These are phyloP conservation scores for Camellia lanceoleosa DNA, from an alignment of 148 eudicot species.

Conservation along the genomic window DNA sequence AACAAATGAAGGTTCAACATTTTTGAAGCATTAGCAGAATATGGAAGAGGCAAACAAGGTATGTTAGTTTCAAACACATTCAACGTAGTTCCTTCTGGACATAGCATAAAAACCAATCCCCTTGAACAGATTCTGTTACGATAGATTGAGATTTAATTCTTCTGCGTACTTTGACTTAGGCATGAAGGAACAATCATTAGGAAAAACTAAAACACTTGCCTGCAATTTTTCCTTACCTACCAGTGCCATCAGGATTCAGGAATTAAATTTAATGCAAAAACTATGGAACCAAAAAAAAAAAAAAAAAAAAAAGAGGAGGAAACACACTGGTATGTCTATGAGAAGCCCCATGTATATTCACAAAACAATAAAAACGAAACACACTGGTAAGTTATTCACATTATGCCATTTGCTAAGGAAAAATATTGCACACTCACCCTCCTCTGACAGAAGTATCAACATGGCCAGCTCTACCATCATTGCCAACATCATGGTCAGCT, in stretches of 20 bases:
- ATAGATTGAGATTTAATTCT: background rate
- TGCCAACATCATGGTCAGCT: conserved; percentile 53
- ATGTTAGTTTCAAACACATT: background rate
- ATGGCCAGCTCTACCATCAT: conserved; percentile 31
- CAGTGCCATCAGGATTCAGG: background rate
- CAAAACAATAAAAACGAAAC: background rate
- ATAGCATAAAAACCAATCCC: background rate
- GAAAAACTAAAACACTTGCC: background rate
- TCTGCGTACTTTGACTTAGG: background rate
- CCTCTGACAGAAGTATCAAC: conserved; percentile 37
- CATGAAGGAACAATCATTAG: background rate
- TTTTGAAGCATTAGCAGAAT: background rate
- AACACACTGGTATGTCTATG: background rate
- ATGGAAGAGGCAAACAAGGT: background rate
- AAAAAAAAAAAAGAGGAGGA: background rate
- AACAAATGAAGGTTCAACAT: background rate
- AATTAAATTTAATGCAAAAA: background rate
- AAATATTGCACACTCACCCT: conserved; percentile 45
- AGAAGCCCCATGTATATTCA: background rate
- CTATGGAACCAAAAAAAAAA: background rate
- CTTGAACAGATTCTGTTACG: background rate
- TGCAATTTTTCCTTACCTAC: background rate
- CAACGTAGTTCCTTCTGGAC: background rate
- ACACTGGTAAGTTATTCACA: background rate
- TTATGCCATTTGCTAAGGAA: background rate